phyloP scores from a whole-genome alignment of 306 rosid species.

The Spatholobus suberectus region DNA sequence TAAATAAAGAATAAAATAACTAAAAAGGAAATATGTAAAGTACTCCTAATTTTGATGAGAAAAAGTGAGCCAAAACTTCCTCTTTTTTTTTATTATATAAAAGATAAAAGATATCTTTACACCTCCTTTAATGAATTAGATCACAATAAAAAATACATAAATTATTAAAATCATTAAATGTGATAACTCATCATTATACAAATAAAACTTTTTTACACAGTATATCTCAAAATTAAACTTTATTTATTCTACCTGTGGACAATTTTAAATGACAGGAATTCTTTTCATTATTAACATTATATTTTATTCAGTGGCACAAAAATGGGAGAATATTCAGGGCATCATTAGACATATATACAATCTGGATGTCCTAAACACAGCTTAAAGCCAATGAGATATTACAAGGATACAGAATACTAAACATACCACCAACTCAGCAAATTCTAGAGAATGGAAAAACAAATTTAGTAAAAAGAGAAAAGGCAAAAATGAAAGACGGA shows the following conservation, averaged over 20 bases:
- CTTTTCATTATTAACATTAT: background rate
- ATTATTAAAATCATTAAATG: no score
- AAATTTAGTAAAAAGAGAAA: background rate
- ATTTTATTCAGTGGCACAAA: background rate
- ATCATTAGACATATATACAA: constrained; percentile 23
- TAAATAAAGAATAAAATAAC: no score
- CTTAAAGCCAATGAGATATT: background rate
- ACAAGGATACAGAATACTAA: background rate
- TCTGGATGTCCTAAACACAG: background rate
- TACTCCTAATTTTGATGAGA: no score
- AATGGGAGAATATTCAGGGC: background rate
- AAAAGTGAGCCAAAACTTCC: no score
- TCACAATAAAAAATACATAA: no score
- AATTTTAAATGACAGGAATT: background rate
- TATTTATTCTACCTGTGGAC: background rate
- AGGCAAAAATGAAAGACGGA: background rate
- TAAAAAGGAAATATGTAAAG: no score
- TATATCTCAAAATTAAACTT: background rate
- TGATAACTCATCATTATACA: no score
- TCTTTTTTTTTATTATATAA: no score
- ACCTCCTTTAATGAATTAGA: no score
- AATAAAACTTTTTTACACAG: background rate
- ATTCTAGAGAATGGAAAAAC: background rate
- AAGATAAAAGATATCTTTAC: no score
- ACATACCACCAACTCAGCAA: background rate